phyloP scores from a whole-genome alignment of 2,329 filamentous ascomycete genomes.

The Cladosporium austrohemisphaericum region DNA sequence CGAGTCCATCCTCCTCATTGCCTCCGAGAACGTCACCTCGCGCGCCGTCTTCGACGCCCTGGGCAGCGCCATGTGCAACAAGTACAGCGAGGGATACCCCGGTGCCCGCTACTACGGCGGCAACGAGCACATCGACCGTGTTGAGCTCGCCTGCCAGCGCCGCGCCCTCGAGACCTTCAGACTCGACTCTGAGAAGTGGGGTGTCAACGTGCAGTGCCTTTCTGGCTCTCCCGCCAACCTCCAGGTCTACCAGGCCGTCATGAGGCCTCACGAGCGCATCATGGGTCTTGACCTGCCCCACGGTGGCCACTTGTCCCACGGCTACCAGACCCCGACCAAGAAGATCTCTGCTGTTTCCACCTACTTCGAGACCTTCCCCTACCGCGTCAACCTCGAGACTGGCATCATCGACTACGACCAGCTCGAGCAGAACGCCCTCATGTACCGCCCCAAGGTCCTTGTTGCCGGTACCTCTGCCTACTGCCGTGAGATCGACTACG shows the following conservation, averaged over 20 bases:
- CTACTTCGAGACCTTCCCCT: conserved; percentile 98
- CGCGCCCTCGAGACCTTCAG: conserved; percentile 90
- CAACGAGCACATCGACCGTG: conserved; percentile 97
- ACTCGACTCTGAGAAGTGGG: conserved; percentile 84
- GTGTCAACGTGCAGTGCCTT: conserved; percentile 95
- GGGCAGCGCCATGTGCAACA: conserved; percentile 87
- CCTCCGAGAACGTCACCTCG: conserved; percentile 98
- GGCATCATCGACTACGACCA: conserved; percentile 96
- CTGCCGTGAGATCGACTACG: conserved; percentile 96
- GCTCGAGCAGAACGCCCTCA: conserved; percentile 80
- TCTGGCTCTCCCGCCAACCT: conserved; percentile 75
- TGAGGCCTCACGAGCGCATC: conserved; percentile 87
- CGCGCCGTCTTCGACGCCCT: conserved; percentile 97
- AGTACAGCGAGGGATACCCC: conserved; percentile 98
- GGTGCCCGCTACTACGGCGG: conserved; percentile 98
- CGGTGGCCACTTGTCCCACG: conserved; percentile 92
- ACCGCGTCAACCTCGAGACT: conserved; percentile 82
- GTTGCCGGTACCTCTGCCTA: conserved; percentile 97
- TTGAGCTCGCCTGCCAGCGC: conserved; percentile 91
- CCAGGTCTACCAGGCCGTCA: conserved; percentile 86
- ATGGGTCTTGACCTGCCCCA: conserved; percentile 97
- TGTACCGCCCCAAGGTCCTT: conserved; percentile 94
- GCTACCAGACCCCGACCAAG: conserved; percentile 85
- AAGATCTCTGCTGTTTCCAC: conserved; percentile 93
- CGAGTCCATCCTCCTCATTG: conserved; percentile 97